Base-by-base conservation (phyloP, 1,139 yeast species). In the Blastobotrys petasosporus region DNA sequence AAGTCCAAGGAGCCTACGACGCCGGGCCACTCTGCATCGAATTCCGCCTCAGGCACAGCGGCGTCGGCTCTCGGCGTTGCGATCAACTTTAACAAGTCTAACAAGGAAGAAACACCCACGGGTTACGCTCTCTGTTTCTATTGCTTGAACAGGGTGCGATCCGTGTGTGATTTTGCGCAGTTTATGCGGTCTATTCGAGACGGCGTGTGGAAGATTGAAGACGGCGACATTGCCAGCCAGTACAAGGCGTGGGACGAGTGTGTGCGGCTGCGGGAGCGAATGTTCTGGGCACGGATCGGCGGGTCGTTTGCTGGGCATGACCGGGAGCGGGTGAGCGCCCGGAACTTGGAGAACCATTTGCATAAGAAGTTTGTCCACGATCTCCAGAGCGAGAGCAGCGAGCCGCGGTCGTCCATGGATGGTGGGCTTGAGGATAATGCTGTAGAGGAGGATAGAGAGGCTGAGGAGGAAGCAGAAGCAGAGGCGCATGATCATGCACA, bases 281-380 rank as follows among this genome's bases (percentile, higher is more conserved):
- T 88, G 55, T 86, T 84, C 65, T 90, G 94, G 92, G 74, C 94
- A n/a, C 80, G 87, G 54, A 65, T 82, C 29, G 97, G 97, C 1
- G 70, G 65, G 8, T 51, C 55, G 9, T 61, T 59, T 45, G 49
- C 54, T 20, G 31, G 42, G 10, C 30, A 20, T 5, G 29, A 30
- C 30, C 33, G 33, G 9, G 13, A 31, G 16, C 41, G 25, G 25
- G 25, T 20, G 4, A 20, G 6, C 7, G 25, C 25, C 6, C 4
- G 6, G 7, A 20, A 20, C 7, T 20, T 20, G 25, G 7, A 20
- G 4, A 20, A 7, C 7, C 25, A 20, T 20, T 20, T 20, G 25
- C 25, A 20, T 20, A 20, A 20, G 25, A 20, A 20, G 7, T 20
- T 20, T 20, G 25, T 20, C 6, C 25, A 20, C 4, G 39, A 38